These are phyloP conservation scores for Rhizopogon salebrosus DNA, from an alignment of 768 basidiomycete genomes.

Conservation along the genomic window DNA sequence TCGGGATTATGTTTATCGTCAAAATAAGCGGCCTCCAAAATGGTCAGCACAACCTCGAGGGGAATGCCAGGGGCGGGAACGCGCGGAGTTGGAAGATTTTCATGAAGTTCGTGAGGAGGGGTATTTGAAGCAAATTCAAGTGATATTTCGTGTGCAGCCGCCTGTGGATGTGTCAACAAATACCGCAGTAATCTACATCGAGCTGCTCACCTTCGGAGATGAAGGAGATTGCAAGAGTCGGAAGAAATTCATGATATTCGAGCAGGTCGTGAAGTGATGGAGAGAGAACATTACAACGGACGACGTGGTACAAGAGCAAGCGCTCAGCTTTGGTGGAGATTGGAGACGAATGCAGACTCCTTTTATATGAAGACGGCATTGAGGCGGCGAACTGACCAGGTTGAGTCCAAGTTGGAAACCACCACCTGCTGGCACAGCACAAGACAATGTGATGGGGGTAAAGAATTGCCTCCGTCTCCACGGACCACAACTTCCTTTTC, in stretches of 20 bases:
- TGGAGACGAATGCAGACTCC: too few species aligned
- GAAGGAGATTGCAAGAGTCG: constrained; percentile 16
- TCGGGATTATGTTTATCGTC: constrained; percentile 32
- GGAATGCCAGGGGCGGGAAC: constrained; percentile 39
- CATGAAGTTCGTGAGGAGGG: constrained; percentile 16
- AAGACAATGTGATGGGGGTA: too few species aligned
- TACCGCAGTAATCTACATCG: not conserved
- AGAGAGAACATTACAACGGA: constrained; percentile 8
- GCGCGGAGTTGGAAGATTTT: constrained; percentile 13
- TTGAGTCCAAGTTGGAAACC: too few species aligned
- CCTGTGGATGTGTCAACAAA: constrained; percentile 17
- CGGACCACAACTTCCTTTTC: constrained; percentile 4
- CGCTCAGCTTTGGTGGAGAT: not conserved
- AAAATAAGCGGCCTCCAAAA: constrained; percentile 54
- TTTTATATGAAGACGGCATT: too few species aligned
- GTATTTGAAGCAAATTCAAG: constrained; percentile 31
- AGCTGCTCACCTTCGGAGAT: constrained; percentile 20
- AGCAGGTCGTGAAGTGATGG: constrained; percentile 16
- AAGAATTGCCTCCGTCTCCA: constrained; percentile 5
- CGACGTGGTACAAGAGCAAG: constrained; percentile 3
- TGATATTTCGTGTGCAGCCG: constrained; percentile 32
- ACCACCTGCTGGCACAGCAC: too few species aligned
- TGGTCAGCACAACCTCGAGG: constrained; percentile 55
- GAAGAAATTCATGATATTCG: constrained; percentile 22
- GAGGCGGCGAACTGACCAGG: not conserved